Base-by-base conservation (phyloP, 2,329 filamentous ascomycete genomes). In the Xylogone sp. region DNA sequence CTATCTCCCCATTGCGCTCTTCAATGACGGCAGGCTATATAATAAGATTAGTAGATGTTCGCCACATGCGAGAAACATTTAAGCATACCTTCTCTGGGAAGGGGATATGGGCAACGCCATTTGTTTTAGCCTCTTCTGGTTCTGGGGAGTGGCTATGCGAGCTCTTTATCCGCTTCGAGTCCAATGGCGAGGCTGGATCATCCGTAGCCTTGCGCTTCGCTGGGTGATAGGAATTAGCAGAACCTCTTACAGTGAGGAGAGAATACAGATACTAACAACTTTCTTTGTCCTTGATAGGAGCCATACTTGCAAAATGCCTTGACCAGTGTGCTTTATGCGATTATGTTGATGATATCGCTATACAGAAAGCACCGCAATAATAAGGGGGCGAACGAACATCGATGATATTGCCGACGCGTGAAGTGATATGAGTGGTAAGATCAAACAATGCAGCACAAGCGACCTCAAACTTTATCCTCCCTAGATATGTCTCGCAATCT, bases 1-100 rank as follows among this genome's bases (percentile, higher is more conserved):
- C 91, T 61, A 99, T 97, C 58, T 96, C 90, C 65, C 92, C 91
- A 65, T 86, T 88, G 62, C 91, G 87, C 71, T 99, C 94, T 73
- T 99, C 94, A 58, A 95, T 79, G 3, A 96, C 93, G 8, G 92
- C 93, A 5, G 90, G 88, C 84, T 90, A 48, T 27, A 9, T 34
- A 48, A 34, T 16, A 27, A 42, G 39, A 42, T 69, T 57, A 70
- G 64, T 58, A 51, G 4, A 5, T 59, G 19, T 45, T n/a, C 19
- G 10, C 21, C 19, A 13, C 24, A 34, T 22, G 22, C 18, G 44
- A 21, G 19, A 31, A 21, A 10, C 21, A 13, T 39, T 18, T 7
- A 13, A 19, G 47, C 70, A 56, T 66, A 88, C 87, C 78, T 95
- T 97, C 71, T 96, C 91, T 1, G 91, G 91, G 63, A 94, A 97